A percentile compares a stretch with the other conserved stretches of the same genome.
Evolutionary conservation across 169 alveolate species (phyloP).

Genomic region (Babesia gibsoni): DNA sequence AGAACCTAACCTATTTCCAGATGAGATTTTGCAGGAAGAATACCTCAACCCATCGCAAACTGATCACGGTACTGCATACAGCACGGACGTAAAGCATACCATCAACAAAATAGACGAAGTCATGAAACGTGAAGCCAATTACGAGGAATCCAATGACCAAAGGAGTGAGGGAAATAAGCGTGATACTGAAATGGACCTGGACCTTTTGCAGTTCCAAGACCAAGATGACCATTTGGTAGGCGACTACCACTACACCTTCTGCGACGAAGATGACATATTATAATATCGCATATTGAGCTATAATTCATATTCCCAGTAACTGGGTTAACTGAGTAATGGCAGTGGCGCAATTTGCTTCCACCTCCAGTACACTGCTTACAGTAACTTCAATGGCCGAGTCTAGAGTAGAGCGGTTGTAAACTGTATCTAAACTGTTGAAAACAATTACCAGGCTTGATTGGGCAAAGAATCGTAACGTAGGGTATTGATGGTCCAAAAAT

Average conservation of each 20-base stretch:
- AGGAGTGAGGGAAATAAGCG: not conserved
- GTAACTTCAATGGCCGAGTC: not conserved
- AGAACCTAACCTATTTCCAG: conserved; percentile 33
- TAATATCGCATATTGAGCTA: not conserved
- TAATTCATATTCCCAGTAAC: not conserved
- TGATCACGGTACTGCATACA: not conserved
- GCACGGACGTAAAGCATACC: conserved; percentile 6
- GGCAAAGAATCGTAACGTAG: conserved; percentile 45
- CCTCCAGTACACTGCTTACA: not conserved
- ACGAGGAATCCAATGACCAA: conserved; percentile 13
- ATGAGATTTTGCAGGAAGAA: conserved; percentile 41
- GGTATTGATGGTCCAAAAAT: conserved; percentile 45
- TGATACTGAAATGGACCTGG: conserved; percentile 28
- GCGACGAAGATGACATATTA: conserved; percentile 54
- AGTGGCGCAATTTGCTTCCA: not conserved
- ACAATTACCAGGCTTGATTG: conserved; percentile 3
- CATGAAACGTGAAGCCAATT: conserved; percentile 41
- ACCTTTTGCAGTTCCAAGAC: conserved; percentile 25
- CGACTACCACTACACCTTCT: conserved; percentile 62
- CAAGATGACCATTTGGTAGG: conserved; percentile 29
- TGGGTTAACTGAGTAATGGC: not conserved
- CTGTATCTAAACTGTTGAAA: conserved; percentile 4
- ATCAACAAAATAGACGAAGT: conserved; percentile 13
- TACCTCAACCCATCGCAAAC: not conserved
- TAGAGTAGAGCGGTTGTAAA: not conserved